A percentile compares a stretch with the other conserved stretches of the same genome.
Conservation (phyloP, 768 basidiomycete species). For the Polyporus arcularius region DNA sequence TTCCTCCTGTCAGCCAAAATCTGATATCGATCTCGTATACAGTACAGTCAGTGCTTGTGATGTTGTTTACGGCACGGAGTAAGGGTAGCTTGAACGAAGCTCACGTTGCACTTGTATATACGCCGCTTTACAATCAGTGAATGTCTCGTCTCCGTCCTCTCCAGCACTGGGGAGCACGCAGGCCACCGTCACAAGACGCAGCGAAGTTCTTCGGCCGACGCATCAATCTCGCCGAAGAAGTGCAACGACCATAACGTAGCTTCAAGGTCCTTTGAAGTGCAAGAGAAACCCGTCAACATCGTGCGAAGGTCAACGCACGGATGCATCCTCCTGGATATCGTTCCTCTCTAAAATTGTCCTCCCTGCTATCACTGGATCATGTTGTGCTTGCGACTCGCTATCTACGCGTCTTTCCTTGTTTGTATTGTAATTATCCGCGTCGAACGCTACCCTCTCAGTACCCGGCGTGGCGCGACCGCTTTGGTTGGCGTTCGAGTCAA, state of each 20-base stretch:
- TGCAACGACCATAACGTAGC: no score
- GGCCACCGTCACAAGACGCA: background rate
- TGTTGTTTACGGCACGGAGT: background rate
- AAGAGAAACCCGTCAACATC: constrained; percentile 83
- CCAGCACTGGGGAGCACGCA: background rate
- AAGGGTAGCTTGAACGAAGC: background rate
- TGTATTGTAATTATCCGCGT: constrained; percentile 20
- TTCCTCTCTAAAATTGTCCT: background rate
- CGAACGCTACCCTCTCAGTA: no score
- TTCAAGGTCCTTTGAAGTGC: constrained; percentile 93
- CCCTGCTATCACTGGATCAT: constrained; percentile 20
- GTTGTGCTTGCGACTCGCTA: constrained; percentile 22
- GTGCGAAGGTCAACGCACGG: constrained; percentile 70
- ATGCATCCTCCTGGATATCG: constrained; percentile 18
- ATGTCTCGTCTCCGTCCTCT: background rate
- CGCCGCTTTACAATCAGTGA: background rate
- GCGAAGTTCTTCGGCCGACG: background rate
- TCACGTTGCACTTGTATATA: background rate
- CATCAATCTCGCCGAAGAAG: background rate
- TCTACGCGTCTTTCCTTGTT: constrained; percentile 13
- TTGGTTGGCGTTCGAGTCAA: no score
- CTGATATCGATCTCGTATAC: constrained; percentile 1
- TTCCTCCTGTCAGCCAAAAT: background rate
- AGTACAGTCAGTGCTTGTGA: constrained; percentile 40
- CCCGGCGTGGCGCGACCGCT: no score